Base-by-base conservation (phyloP, 2,329 filamentous ascomycete species). In the Volutella citrinella region DNA sequence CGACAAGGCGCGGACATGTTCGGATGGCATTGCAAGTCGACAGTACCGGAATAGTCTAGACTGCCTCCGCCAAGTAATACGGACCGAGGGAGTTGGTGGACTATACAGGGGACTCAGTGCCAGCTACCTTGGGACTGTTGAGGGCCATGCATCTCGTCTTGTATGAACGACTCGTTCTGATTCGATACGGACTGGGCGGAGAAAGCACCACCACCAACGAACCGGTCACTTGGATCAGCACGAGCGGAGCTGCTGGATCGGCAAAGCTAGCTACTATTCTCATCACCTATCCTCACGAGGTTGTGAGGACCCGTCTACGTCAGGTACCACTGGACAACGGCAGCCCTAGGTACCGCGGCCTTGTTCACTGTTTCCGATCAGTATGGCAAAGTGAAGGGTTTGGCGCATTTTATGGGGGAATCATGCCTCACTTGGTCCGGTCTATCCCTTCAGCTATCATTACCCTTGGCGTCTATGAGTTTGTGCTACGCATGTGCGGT, bases 201-300 rank as follows among this genome's bases (percentile, higher is more conserved):
- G 19, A 78, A 73, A 52, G 82, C 65, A 8, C 58, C 69, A 38
- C 84, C 80, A 78, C 87, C 93, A 53, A n/a, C n/a, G 69, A 77
- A 38, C 76, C 78, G 1, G 73, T 88, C 20, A 72, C 78, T 41
- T 88, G 80, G 78, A 80, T 78, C 12, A 86, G 86, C 27, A 87
- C 84, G 51, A 65, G 86, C 16, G 74, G 76, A 30, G 84, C 84
- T 24, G 86, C 87, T n/a, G 87, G 87, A 20, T 74, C 76, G 23
- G 85, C 87, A 6, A 95, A 95, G 60, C 72, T 91, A 33, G 64
- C 91, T 33, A 87, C 88, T 7, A 81, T 86, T 19, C 69, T 89
- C 23, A 64, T 84, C 43, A 88, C 87, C 16, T 95, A 94, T 65
- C 88, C 88, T 2, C 87, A 94, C 55, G 88, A 95, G 69, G 82